Conservation (phyloP, 441 rosid species). For the Corymbia calophylla region DNA sequence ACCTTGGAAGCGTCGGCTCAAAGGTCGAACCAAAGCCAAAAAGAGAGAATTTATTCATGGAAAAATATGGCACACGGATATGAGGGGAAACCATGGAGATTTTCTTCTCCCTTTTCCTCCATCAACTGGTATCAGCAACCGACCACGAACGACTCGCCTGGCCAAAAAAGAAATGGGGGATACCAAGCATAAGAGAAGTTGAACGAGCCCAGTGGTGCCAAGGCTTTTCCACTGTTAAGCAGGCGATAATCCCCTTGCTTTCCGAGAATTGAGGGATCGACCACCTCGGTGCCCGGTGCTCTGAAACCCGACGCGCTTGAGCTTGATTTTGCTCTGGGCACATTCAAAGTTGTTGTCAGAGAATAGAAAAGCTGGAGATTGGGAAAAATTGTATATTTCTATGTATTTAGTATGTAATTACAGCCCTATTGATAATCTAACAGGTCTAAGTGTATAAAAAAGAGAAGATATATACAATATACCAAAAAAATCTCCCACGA, state of each 20-base stretch:
- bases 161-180: not conserved
- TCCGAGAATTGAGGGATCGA: conserved; percentile 11
- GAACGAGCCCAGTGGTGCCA: not conserved
- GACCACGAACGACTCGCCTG: not conserved
- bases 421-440: too few species aligned
- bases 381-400: too few species aligned
- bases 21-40: not conserved
- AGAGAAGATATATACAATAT: too few species aligned
- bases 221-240: conserved; percentile 15
- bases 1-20: not conserved
- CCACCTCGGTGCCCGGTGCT: conserved; percentile 4
- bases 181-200: conserved; percentile 22
- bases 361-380: too few species aligned
- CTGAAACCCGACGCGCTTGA: conserved; percentile 7
- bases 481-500: too few species aligned
- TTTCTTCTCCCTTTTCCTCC: not conserved
- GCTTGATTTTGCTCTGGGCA: conserved; percentile 1
- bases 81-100: not conserved
- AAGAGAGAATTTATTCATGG: not conserved
- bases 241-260: conserved; percentile 13
- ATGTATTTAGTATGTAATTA: too few species aligned
- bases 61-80: not conserved
- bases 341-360: conserved; percentile 19
- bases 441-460: too few species aligned
- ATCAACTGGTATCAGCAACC: not conserved